Conservation (phyloP, 345 rosid genomes). For the Erodium maritimum region DNA sequence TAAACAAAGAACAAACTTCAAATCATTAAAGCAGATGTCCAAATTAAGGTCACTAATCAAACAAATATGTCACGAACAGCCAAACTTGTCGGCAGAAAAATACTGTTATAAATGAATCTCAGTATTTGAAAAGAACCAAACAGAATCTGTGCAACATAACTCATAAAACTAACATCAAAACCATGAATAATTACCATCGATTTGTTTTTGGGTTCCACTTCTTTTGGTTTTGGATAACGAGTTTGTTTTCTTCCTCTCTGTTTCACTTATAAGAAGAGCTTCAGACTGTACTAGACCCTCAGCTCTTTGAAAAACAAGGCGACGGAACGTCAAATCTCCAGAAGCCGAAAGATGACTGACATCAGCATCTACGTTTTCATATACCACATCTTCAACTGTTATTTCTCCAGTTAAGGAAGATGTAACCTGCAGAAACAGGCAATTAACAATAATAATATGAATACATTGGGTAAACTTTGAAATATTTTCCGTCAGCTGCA, state of each 20-base stretch:
- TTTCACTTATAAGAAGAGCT: slow-evolving; percentile 54
- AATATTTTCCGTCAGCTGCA: too few relatives aligned
- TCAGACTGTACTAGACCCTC: slow-evolving; percentile 85
- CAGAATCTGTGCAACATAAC: too few relatives aligned
- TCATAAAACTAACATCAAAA: slow-evolving; percentile 1
- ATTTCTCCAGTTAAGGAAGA: slow-evolving; percentile 65
- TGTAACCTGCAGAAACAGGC: slow-evolving; percentile 33
- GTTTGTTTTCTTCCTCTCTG: slow-evolving; percentile 22
- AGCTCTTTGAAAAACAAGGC: slow-evolving; percentile 75
- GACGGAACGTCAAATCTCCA: slow-evolving; percentile 49
- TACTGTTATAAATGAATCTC: too few relatives aligned
- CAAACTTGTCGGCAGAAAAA: not conserved
- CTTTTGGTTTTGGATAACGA: slow-evolving; percentile 40
- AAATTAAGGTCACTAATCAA: not conserved
- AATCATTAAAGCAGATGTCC: too few relatives aligned
- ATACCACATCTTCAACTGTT: slow-evolving; percentile 73
- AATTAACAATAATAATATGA: not conserved
- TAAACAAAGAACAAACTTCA: slow-evolving; percentile 2
- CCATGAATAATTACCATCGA: slow-evolving; percentile 33
- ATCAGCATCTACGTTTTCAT: slow-evolving; percentile 44
- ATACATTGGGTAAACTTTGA: too few relatives aligned
- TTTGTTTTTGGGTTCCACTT: slow-evolving; percentile 27
- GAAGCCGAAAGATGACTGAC: slow-evolving; percentile 26
- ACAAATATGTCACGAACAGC: not conserved
- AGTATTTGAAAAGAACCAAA: slow-evolving; percentile 4